Base-by-base conservation (phyloP, 495 filamentous ascomycete species). In the Eremomyces bilateralis region DNA sequence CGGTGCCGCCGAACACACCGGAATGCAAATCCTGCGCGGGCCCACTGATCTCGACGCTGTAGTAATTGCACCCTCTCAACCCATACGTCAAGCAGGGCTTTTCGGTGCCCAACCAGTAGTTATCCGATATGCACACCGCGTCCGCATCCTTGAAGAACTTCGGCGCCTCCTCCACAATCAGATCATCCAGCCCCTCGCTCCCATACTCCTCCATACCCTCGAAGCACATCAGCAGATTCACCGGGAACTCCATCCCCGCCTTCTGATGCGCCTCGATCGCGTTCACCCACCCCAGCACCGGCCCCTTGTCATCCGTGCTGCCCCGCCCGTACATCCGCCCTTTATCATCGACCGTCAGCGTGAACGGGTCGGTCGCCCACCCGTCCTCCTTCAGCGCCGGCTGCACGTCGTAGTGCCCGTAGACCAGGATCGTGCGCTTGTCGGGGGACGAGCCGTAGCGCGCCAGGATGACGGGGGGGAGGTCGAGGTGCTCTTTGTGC, bases 151-250 rank as follows among this genome's bases (percentile, higher is more conserved):
- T 79, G 60, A 99, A 99, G 63, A 69, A 95, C 36, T 73, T 71
- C 60, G 84, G 80, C 43, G 69, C 76, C 58, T 99, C 90, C 13
- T 64, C 71, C 41, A 76, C 62, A 54, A 99, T 92, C 41, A 94
- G 76, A 29, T 93, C 85, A 41, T 99, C 85, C 27, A 99, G 66
- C 25, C 90, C 90, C 48, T 95, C 90, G 0, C 81, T 92, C 27
- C 90, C 90, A 53, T 92, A 91, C 59, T 99, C 90, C 59, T 99
- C 88, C 90, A 99, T 99, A 28, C 90, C 90, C 59, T 99, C 90
- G 48, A 99, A 99, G 64, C 90, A 99, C 82, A 93, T 94, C 20
- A 99, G 69, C 37, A 99, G 65, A 63, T 99, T 99, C 44, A 99
- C 85, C 4, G 90, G 90, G 49, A 95, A 73, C 31, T 93, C 85